phyloP scores from a whole-genome alignment of 345 rosid genomes.

The Eucalyptus erythrocorys region DNA sequence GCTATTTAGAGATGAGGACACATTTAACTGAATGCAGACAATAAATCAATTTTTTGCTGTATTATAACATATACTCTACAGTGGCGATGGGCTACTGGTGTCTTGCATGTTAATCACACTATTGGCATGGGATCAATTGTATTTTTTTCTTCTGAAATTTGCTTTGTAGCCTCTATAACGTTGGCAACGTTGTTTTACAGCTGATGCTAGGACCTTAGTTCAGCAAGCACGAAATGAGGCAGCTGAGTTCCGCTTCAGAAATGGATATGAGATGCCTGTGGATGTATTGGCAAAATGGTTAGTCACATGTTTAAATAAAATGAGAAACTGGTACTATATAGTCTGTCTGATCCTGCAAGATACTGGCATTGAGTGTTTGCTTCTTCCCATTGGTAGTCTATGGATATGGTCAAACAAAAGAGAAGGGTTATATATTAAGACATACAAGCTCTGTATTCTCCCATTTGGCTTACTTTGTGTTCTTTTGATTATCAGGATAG shows the following conservation, averaged over 20 bases:
- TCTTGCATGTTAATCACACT: neutral
- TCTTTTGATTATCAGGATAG: constrained; percentile 52
- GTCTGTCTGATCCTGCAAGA: neutral
- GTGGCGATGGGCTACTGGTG: neutral
- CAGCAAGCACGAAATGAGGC: constrained; percentile 99
- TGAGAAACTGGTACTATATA: neutral
- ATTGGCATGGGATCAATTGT: neutral
- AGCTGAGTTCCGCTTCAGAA: constrained; percentile 88
- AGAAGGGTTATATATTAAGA: neutral
- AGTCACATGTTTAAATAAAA: neutral
- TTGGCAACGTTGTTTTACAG: constrained; percentile 19
- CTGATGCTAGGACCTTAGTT: constrained; percentile 98
- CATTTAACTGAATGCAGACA: neutral
- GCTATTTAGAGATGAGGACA: neutral
- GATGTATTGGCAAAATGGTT: constrained; percentile 86
- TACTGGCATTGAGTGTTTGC: neutral
- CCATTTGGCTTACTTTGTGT: neutral
- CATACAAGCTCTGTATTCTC: neutral
- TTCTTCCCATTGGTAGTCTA: neutral
- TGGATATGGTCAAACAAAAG: neutral
- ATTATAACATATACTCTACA: neutral
- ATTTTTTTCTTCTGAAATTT: neutral
- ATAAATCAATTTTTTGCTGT: neutral
- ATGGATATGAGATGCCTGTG: constrained; percentile 98
- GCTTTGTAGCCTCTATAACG: neutral